Conservation (phyloP, 2,329 filamentous ascomycete genomes). For the Colletotrichum godetiae region DNA sequence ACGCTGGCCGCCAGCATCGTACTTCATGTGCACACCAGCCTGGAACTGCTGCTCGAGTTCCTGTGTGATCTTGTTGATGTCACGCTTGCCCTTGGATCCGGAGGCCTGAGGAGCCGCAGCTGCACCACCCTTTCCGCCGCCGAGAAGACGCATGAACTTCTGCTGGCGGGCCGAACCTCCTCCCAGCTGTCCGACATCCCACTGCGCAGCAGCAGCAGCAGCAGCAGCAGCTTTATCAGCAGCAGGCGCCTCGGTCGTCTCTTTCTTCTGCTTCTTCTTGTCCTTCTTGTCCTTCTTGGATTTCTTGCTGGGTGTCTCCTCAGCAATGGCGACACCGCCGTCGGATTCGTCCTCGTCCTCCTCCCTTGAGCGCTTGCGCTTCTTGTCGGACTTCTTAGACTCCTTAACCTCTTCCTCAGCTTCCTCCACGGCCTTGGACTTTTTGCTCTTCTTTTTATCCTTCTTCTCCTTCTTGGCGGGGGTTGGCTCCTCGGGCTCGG, state of each 20-base stretch:
- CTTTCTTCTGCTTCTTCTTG: conserved; percentile 36
- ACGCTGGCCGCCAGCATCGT: conserved; percentile 59
- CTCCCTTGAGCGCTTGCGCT: conserved; percentile 38
- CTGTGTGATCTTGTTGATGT: conserved; percentile 54
- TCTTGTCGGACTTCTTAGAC: conserved; percentile 42
- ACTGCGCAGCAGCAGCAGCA: conserved; percentile 52
- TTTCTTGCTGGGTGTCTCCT: conserved; percentile 42
- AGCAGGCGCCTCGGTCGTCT: conserved; percentile 35
- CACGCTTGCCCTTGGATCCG: conserved; percentile 42
- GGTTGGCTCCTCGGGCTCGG: conserved; percentile 35
- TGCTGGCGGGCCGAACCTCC: conserved; percentile 62
- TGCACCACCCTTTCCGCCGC: conserved; percentile 57
- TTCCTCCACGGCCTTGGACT: conserved; percentile 30
- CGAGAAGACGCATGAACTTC: conserved; percentile 69
- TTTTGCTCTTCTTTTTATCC: conserved; percentile 36
- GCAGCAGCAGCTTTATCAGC: conserved; percentile 15
- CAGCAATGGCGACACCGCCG: conserved; percentile 28
- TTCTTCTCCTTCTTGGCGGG: conserved; percentile 38
- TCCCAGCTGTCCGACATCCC: conserved; percentile 64
- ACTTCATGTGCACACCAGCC: conserved; percentile 66
- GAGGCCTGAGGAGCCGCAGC: conserved; percentile 30
- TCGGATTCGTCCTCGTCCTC: conserved; percentile 34
- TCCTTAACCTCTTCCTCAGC: conserved; percentile 15
- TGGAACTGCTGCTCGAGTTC: conserved; percentile 70
- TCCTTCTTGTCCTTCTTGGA: conserved; percentile 40